Evolutionary conservation across 2,329 filamentous ascomycete genomes (phyloP), one percentile per base, ranked within the genome.

Genomic region (Paradendryphiella salina): DNA sequence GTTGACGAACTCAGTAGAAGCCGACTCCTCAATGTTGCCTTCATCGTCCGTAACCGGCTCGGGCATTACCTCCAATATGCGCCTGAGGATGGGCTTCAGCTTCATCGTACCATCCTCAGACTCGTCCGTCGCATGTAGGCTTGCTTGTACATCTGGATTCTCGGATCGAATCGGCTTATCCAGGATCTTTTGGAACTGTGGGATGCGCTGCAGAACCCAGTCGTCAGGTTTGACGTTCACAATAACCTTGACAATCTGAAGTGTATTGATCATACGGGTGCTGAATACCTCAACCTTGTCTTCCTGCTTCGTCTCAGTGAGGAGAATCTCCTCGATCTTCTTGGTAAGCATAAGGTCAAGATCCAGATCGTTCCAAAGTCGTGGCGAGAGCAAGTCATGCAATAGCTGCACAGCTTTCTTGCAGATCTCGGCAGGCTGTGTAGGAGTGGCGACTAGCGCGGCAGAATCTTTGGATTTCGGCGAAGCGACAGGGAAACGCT

Each of bases 91-190:
- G 1, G 94, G 86, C 60, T 86, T 85, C 39, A 96, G 77, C 53
- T 72, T 68, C 32, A 61, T 70, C 1, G 70, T 83, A 5, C 85
- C 85, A 14, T 82, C 84, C 37, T 89, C 85, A 46, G 90, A 82
- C 56, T 86, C 83, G 59, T 91, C 86, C 3, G 85, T 78, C 20
- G 86, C 80, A 72, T 97, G 90, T 26, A 97, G 77, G 66, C 89
- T 96, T 66, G 97, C 93, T 64, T 99, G 95, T 7, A 99, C 85
- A 67, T 99, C 94, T 0, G 90, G 84, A 58, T 92, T 89, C 60
- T 97, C 93, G 3, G 87, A 93, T 64, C 89, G 90, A 46, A 99
- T 76, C 10, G 89, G 85, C 76, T 96, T 96, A 57, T 96, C 92
- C 11, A 97, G 76, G 10, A 97, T 84, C 69, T 90, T 96, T 71